Percentiles rank a stretch among this genome's conserved stretches.
Evolutionary conservation across 2,329 filamentous ascomycete species (phyloP).

Genomic region (Trichoderma polysporum): DNA sequence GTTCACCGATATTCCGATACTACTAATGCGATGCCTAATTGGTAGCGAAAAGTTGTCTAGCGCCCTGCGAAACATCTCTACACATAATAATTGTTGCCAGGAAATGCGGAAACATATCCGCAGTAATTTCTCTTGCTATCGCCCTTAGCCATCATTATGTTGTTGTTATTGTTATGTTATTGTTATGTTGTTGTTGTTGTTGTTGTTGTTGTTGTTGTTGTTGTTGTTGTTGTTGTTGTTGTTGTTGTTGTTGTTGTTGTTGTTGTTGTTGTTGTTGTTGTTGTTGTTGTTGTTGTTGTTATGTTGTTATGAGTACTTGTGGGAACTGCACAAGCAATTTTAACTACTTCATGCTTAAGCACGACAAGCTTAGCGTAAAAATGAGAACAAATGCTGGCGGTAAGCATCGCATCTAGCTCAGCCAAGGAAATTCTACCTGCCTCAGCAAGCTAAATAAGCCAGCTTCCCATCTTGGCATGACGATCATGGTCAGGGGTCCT

Average conservation of each 20-base stretch:
- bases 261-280: too few species aligned
- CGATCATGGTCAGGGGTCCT: constrained; percentile 1
- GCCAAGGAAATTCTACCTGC: not conserved
- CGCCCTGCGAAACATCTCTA: not conserved
- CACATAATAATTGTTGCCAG: too few species aligned
- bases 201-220: too few species aligned
- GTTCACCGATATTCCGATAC: not conserved
- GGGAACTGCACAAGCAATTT: not conserved
- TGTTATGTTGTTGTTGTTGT: too few species aligned
- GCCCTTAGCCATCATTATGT: too few species aligned
- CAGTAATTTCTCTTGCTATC: too few species aligned
- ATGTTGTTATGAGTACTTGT: too few species aligned
- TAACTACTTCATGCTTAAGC: not conserved
- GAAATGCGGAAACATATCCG: not conserved
- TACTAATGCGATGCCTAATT: too few species aligned
- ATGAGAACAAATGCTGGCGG: not conserved
- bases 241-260: too few species aligned
- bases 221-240: too few species aligned
- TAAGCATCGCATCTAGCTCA: not conserved
- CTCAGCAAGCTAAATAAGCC: not conserved
- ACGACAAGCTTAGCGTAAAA: not conserved
- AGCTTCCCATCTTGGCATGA: not conserved
- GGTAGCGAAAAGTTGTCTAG: not conserved
- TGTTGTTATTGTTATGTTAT: too few species aligned
- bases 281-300: too few species aligned